A percentile compares a stretch with the other conserved stretches of the same genome.
phyloP scores from a whole-genome alignment of 2,329 filamentous ascomycete genomes.

The Xylariaceae sp. region DNA sequence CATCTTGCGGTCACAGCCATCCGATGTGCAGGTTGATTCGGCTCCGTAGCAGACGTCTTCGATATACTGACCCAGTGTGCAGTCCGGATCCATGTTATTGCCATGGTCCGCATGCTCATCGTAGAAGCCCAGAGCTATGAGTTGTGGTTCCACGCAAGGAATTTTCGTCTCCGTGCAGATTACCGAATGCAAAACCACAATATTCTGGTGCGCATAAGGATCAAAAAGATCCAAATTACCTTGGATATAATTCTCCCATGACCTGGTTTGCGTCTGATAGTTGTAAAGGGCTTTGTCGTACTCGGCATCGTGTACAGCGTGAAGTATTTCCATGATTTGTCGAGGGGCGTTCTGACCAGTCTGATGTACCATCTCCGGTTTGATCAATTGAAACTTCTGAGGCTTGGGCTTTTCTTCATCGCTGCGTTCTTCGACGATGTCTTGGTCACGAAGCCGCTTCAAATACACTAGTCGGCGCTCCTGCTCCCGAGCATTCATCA shows the following conservation, averaged over 20 bases:
- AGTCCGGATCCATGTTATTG: conserved; percentile 72
- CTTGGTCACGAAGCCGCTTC: conserved; percentile 75
- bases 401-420: conserved; percentile 58
- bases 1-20: conserved; percentile 84
- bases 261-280: conserved; percentile 87
- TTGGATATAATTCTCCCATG: conserved; percentile 93
- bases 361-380: conserved; percentile 89
- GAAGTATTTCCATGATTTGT: conserved; percentile 87
- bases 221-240: conserved; percentile 88
- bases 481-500: conserved; percentile 88
- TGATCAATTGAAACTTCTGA: conserved; percentile 82
- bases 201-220: conserved; percentile 92
- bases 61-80: conserved; percentile 89
- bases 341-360: conserved; percentile 73
- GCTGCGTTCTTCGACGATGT: conserved; percentile 51
- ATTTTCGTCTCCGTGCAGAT: conserved; percentile 93
- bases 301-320: conserved; percentile 92
- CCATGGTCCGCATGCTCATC: conserved; percentile 70
- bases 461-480: conserved; percentile 79
- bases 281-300: conserved; percentile 93
- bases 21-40: conserved; percentile 70
- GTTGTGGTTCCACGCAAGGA: conserved; percentile 82
- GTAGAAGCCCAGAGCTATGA: conserved; percentile 90
- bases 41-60: conserved; percentile 79
- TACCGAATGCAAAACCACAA: conserved; percentile 87